Conservation (phyloP, 106 monocot genomes). For the Dendrobium nobile region DNA sequence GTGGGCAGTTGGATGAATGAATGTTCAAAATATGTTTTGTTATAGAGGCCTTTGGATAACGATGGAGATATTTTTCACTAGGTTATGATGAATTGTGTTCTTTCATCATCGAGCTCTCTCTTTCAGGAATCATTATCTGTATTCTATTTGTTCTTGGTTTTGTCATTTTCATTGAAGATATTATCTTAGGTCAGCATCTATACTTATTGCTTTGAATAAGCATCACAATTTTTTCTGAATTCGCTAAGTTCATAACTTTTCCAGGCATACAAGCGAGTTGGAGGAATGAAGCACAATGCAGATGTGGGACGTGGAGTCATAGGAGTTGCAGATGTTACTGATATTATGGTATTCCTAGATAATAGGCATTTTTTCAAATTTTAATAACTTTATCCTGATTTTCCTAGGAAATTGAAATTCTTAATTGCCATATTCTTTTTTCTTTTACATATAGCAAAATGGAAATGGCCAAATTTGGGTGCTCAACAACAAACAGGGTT, state of each 20-base stretch:
- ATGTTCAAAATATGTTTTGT: no score
- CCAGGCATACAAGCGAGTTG: conserved; percentile 83
- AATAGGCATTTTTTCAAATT: neutral
- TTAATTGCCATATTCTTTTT: neutral
- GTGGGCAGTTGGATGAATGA: no score
- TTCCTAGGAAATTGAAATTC: neutral
- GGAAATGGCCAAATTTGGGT: conserved; percentile 41
- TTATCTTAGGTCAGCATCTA: neutral
- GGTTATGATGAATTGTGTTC: neutral
- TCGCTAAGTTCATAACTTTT: neutral
- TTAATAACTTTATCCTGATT: neutral
- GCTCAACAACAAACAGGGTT: conserved; percentile 77
- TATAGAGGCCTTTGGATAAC: no score
- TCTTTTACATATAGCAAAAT: conserved; percentile 34
- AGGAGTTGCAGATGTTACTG: conserved; percentile 65
- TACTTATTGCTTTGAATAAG: neutral
- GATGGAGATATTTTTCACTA: neutral
- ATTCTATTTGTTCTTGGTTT: neutral
- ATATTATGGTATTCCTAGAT: conserved; percentile 40
- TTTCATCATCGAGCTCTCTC: neutral
- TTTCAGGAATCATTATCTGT: neutral
- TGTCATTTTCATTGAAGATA: neutral
- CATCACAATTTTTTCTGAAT: conserved; percentile 5
- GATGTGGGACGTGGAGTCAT: conserved; percentile 71
- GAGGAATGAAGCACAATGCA: conserved; percentile 55